phyloP scores from a whole-genome alignment of 768 basidiomycete genomes.

The Mycena leptocephala region DNA sequence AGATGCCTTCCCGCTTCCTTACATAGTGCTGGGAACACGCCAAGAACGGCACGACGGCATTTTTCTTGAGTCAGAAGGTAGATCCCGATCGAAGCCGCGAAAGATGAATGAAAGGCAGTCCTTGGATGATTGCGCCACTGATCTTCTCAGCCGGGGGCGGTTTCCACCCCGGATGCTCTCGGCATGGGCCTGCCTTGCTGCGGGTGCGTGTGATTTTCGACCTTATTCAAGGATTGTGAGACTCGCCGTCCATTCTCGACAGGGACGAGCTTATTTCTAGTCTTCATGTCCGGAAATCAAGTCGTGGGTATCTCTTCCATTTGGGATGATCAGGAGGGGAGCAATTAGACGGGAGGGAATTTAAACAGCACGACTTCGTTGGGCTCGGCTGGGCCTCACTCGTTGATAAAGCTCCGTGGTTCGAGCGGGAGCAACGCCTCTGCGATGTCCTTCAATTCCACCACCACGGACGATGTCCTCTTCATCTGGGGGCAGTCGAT shows the following conservation, averaged over 20 bases:
- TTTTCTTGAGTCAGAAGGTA: not conserved
- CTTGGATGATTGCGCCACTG: not conserved
- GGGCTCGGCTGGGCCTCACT: too few species aligned
- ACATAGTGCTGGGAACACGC: not conserved
- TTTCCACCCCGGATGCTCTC: not conserved
- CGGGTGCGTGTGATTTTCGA: not conserved
- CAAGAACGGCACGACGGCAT: not conserved
- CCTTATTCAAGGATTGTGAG: not conserved
- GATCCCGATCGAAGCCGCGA: not conserved
- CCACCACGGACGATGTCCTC: not conserved
- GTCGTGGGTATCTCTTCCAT: too few species aligned
- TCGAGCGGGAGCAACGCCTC: too few species aligned
- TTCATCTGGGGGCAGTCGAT: not conserved
- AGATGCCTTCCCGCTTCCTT: not conserved
- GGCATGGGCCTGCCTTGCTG: not conserved
- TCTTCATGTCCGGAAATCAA: too few species aligned
- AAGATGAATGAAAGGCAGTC: not conserved
- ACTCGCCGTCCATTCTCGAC: not conserved
- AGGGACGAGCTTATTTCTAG: not conserved
- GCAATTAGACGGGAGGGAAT: too few species aligned
- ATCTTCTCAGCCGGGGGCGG: too few species aligned
- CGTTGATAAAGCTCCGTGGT: too few species aligned
- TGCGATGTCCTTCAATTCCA: not conserved
- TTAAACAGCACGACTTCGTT: too few species aligned
- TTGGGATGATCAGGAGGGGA: too few species aligned